Evolutionary conservation across 768 basidiomycete species (phyloP), one percentile per base, ranked within the genome.

Genomic region (Termitomyces sp.): DNA sequence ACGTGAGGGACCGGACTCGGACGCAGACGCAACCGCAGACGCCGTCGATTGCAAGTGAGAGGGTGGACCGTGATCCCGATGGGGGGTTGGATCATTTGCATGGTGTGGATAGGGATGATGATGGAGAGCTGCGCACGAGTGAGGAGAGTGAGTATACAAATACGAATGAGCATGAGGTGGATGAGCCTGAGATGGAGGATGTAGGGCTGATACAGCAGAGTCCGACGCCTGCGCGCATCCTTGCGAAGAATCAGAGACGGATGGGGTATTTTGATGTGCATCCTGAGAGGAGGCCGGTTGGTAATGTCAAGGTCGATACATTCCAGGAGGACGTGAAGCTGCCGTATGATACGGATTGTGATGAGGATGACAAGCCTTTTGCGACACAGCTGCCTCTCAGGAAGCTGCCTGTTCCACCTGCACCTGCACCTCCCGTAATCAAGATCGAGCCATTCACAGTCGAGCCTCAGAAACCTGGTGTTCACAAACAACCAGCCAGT

Each of bases 261-360:
- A 51, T 83, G 27, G 85, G 87, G 0, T 91, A 91, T 67, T 91
- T 91, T 66, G 89, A 90, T 66, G 63, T 89, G 14, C 89, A 91
- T 66, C 89, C 89, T 11, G 89, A 91, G 44, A 77, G 89, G 44
- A 73, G 84, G 39, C 79, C 78, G 21, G 21, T 64, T 12, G 73
- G 76, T 17, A 69, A 74, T 9, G 76, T 75, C 54, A 72, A 74
- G n/a, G n/a, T n/a, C n/a, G n/a, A n/a, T n/a, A n/a, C n/a, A n/a
- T n/a, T n/a, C n/a, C n/a, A n/a, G n/a, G n/a, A n/a, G 32, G 69
- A 74, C 14, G 67, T 51, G 8, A 68, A 68, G 54, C 63, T 77
- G n/a, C 73, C 70, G 3, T 68, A 67, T 40, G 71, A 73, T 59
- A 64, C 57, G 16, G 75, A 76, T 25, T n/a, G n/a, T n/a, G 71